Base-by-base conservation (phyloP, 768 basidiomycete species). In the Mycena kentingensis region DNA sequence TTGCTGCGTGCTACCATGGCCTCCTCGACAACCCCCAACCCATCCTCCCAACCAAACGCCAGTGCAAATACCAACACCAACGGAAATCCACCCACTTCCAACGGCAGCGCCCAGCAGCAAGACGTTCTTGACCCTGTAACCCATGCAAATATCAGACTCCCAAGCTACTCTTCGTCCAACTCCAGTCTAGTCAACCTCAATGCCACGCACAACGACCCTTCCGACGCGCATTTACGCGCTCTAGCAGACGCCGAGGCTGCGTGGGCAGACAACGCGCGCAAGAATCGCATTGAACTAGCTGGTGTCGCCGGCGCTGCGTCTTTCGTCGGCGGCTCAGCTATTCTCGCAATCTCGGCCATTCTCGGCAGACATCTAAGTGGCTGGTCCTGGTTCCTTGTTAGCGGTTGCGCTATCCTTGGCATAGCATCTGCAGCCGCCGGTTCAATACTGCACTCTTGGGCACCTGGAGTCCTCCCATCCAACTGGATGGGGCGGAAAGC, bases 361-460 rank as follows among this genome's bases (percentile, higher is more conserved):
- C 50, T 68, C 49, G 57, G 59, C 15, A 52, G 36, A n/a, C n/a
- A 63, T 3, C 27, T 64, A 18, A 61, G 63, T 44, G 52, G 66
- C 16, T 63, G 64, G 54, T 27, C 58, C 11, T 62, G 63, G 11
- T 41, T 60, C 19, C 46, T 68, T 12, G 42, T 67, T 7, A 49
- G 60, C 1, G 60, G 60, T n/a, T 10, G 34, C 66, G 38, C 62
- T 66, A 4, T 71, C 65, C 49, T 48, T 63, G 28, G 63, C 28
- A 51, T 73, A 2, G 68, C 67, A 6, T 16, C 69, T 4, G 57
- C 49, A 15, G 65, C 70, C 16, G 69, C 68, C 12, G 57, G 52
- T n/a, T 63, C 61, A 29, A 65, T 64, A 12, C 44, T 71, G 34
- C 54, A 57, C 29, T 57, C 67, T 43, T 57, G 55, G 52, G 51